phyloP scores from a whole-genome alignment of 345 rosid species.

The Barbarea vulgaris region DNA sequence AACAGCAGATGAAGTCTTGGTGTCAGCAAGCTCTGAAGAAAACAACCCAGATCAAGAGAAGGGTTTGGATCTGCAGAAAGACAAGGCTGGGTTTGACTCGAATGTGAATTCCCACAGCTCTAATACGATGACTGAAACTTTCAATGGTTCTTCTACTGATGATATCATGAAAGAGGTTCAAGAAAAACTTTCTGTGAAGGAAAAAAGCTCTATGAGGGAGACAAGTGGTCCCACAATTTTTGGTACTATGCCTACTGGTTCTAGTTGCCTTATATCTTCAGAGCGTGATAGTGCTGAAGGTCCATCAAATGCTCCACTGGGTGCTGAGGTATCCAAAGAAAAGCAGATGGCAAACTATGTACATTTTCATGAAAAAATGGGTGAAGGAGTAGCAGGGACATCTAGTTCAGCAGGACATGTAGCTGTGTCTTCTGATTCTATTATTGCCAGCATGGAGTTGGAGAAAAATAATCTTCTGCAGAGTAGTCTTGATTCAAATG shows the following conservation, averaged over 20 bases:
- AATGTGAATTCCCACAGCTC: conserved; percentile 30
- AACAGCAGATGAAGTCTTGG: conserved; percentile 42
- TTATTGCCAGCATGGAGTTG: conserved; percentile 40
- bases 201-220: conserved; percentile 35
- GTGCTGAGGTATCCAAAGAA: conserved; percentile 37
- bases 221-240: conserved; percentile 23
- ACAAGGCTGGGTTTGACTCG: conserved; percentile 36
- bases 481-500: conserved; percentile 48
- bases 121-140: conserved; percentile 44
- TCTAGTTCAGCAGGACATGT: conserved; percentile 51
- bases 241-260: conserved; percentile 41
- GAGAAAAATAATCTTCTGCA: conserved; percentile 35
- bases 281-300: conserved; percentile 45
- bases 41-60: conserved; percentile 43
- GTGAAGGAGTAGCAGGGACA: conserved; percentile 43
- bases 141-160: conserved; percentile 33
- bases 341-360: conserved; percentile 37
- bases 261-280: conserved; percentile 39
- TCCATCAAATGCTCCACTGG: conserved; percentile 44
- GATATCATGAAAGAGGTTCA: conserved; percentile 46
- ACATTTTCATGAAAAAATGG: conserved; percentile 33
- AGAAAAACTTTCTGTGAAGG: conserved; percentile 47
- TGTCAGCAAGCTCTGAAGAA: conserved; percentile 44
- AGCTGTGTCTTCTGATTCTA: conserved; percentile 45
- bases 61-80: conserved; percentile 44